Evolutionary conservation across 176 grass and related monocot genomes (phyloP).

Genomic region (Hordeum marinum): DNA sequence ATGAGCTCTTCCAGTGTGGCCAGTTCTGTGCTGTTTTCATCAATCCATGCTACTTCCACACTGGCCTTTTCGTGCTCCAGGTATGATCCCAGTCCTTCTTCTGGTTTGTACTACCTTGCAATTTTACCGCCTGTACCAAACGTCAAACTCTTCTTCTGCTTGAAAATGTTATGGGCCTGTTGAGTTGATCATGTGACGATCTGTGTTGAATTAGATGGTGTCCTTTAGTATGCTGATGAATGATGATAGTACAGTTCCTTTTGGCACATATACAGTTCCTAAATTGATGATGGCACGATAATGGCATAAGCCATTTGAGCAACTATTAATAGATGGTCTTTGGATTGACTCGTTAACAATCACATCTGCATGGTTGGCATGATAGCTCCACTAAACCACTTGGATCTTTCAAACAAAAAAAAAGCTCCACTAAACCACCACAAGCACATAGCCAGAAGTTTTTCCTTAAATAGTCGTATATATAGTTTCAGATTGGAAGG

Average conservation of each 20-base stretch:
- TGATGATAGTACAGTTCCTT: neutral
- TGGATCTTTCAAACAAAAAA: too few relatives aligned
- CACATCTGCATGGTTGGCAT: neutral
- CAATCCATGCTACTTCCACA: conserved; percentile 98
- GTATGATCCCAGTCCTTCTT: conserved; percentile 25
- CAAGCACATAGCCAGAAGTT: neutral
- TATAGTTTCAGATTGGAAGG: neutral
- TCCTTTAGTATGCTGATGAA: neutral
- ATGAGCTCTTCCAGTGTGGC: conserved; percentile 94
- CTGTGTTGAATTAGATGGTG: neutral
- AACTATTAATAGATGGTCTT: neutral
- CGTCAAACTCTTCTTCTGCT: neutral
- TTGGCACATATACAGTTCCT: too few relatives aligned
- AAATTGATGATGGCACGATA: neutral
- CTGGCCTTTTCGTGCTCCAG: conserved; percentile 95
- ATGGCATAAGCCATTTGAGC: neutral
- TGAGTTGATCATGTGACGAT: neutral
- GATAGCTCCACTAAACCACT: neutral
- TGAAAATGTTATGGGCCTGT: neutral
- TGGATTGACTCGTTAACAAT: neutral
- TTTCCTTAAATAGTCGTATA: neutral
- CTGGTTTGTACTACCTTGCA: neutral
- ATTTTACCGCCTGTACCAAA: neutral
- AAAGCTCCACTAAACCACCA: neutral
- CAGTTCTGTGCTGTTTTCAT: conserved; percentile 98